These are phyloP conservation scores for Platanthera zijinensis DNA, from an alignment of 106 monocot species.

Conservation along the genomic window DNA sequence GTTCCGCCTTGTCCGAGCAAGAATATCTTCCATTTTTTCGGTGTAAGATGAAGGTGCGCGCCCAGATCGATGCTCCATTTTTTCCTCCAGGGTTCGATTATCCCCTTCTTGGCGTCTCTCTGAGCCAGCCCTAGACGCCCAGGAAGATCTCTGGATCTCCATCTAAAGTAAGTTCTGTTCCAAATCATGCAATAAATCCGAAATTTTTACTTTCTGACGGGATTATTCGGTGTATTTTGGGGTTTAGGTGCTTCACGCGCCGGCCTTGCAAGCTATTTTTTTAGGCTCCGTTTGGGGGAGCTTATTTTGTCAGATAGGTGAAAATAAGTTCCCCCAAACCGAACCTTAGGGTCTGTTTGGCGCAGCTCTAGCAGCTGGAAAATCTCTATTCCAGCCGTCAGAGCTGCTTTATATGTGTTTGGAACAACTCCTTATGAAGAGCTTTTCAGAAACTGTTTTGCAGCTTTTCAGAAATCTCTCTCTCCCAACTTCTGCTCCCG, in stretches of 20 bases:
- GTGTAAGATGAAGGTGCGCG: slow-evolving; percentile 61
- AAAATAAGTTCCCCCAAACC: too few species aligned
- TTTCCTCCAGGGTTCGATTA: slow-evolving; percentile 28
- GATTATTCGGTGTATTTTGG: neutral
- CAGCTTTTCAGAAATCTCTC: too few species aligned
- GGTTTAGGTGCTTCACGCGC: slow-evolving; percentile 82
- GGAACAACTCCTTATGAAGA: too few species aligned
- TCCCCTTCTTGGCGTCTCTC: slow-evolving; percentile 30
- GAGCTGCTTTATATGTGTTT: too few species aligned
- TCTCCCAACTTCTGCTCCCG: too few species aligned
- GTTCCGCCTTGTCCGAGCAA: slow-evolving; percentile 27
- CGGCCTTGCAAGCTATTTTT: slow-evolving; percentile 90
- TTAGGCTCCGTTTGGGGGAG: slow-evolving; percentile 89
- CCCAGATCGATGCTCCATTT: slow-evolving; percentile 13
- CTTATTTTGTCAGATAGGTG: too few species aligned
- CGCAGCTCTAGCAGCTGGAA: too few species aligned
- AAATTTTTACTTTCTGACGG: neutral
- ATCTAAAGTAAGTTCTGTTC: slow-evolving; percentile 43
- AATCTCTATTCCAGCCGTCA: too few species aligned
- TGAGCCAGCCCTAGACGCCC: slow-evolving; percentile 27
- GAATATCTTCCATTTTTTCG: slow-evolving; percentile 58
- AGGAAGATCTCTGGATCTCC: slow-evolving; percentile 76
- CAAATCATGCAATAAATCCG: neutral
- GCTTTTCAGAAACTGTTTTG: too few species aligned
- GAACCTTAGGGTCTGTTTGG: too few species aligned